A percentile compares a stretch with the other conserved stretches of the same genome.
phyloP scores from a whole-genome alignment of 306 rosid species.

The Ormosia semicastrata region DNA sequence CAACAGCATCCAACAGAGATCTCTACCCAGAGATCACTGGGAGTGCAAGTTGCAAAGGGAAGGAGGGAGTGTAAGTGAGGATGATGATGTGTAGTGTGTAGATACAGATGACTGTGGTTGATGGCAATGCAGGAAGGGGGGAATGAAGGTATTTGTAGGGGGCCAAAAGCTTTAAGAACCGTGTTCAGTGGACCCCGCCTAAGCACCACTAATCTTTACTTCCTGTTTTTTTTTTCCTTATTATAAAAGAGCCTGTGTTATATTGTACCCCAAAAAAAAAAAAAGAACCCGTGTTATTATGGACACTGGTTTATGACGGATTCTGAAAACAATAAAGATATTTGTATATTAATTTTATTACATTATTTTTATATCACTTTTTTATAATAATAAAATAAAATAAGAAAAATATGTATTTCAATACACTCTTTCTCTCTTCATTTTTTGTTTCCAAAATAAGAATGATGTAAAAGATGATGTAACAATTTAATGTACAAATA shows the following conservation, averaged over 20 bases:
- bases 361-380: too few species aligned
- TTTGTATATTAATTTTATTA: too few species aligned
- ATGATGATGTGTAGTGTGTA: constrained; percentile 8
- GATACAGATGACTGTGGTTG: constrained; percentile 37
- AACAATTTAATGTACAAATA: too few species aligned
- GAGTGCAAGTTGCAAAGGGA: constrained; percentile 47
- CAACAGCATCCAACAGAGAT: constrained; percentile 57
- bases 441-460: too few species aligned
- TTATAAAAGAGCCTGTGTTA: too few species aligned
- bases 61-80: not conserved
- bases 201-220: constrained; percentile 44
- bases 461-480: too few species aligned
- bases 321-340: not conserved
- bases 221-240: not conserved
- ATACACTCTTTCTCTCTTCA: too few species aligned
- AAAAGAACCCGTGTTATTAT: too few species aligned
- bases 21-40: constrained; percentile 50
- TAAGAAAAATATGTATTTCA: too few species aligned
- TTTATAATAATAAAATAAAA: too few species aligned
- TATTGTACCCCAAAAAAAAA: too few species aligned
- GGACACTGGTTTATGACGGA: not conserved
- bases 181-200: constrained; percentile 66
- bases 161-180: constrained; percentile 52
- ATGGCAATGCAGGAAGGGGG: constrained; percentile 38
- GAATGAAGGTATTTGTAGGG: constrained; percentile 77